Conservation (phyloP, 2,329 filamentous ascomycete genomes). For the Phyllosticta paracitricarpa region DNA sequence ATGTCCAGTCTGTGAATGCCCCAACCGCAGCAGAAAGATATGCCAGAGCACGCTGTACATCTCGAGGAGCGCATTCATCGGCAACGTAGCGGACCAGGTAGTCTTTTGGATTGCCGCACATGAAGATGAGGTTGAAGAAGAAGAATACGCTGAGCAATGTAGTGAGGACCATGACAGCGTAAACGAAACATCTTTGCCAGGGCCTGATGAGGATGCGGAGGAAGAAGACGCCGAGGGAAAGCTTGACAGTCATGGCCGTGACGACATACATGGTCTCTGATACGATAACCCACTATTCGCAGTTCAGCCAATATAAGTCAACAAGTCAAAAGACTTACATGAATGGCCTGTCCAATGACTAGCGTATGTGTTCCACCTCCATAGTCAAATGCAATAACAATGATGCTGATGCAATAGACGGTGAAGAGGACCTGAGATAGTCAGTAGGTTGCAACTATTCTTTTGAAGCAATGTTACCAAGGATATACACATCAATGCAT, state of each 20-base stretch:
- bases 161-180: slow-evolving; percentile 17
- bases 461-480: slow-evolving; percentile 18
- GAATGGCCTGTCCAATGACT: not conserved
- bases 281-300: slow-evolving; percentile 23
- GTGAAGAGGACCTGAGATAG: slow-evolving; percentile 23
- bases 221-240: slow-evolving; percentile 37
- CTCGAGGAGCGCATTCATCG: slow-evolving; percentile 32
- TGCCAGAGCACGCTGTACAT: slow-evolving; percentile 43
- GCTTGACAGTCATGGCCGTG: slow-evolving; percentile 33
- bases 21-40: slow-evolving; percentile 29
- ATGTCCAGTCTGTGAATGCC: slow-evolving; percentile 23
- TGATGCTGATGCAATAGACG: slow-evolving; percentile 20
- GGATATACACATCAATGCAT: slow-evolving; percentile 31
- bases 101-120: slow-evolving; percentile 32
- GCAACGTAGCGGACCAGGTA: slow-evolving; percentile 24
- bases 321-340: not conserved
- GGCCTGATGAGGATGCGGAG: slow-evolving; percentile 31
- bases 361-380: slow-evolving; percentile 23
- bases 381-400: slow-evolving; percentile 19
- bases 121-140: slow-evolving; percentile 42
- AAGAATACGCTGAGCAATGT: slow-evolving; percentile 29
- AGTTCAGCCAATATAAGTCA: too few relatives aligned
- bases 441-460: too few relatives aligned
- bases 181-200: slow-evolving; percentile 27
- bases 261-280: slow-evolving; percentile 30